Base-by-base conservation (phyloP, 371 early-diverging fungal genomes). In the Blakeslea trispora region DNA sequence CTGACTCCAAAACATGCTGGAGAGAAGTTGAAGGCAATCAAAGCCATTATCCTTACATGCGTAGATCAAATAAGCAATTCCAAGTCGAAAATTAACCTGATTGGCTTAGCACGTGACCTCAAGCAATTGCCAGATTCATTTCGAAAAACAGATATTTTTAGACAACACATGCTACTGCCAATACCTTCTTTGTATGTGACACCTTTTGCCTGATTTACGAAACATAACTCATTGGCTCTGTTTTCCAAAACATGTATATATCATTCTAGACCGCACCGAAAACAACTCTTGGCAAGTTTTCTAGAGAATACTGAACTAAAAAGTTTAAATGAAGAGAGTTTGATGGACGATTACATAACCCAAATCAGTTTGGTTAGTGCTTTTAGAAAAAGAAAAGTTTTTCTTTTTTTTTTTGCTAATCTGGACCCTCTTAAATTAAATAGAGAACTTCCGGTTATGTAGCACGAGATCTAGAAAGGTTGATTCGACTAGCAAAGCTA, bases 391-490 rank as follows among this genome's bases (percentile, higher is more conserved):
- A 0, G 28, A 28, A n/a, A n/a, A 15, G 1, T 18, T 5, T 11
- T 0, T 19, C 19, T 6, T 23, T 24, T 14, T 6, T 31, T 17
- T 21, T 21, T 9, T 1, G 7, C n/a, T 31, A 17, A 50, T 21
- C 3, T 9, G 23, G 5, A 28, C 28, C 28, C 28, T 10, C 2
- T 9, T 37, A 7, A n/a, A 31, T 45, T 18, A 18, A n/a, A 24
- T 32, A 83, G 81, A 59, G 76, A 47, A 81, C 85, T 0, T 81
- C 87, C 6, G 87, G 87, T 7, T 87, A 79, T 57, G 81, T 87
- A 4, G 83, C 83, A 13, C 69, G 75, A 14, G 85, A 87, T 50
- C 66, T 87, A 23, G 66, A 63, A 15, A 41, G 64, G n/a, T 49
- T 87, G 0, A 69, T 77, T 23, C 68, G 82, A 13, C 74, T 74